A percentile compares a stretch with the other conserved stretches of the same genome.
These are phyloP conservation scores for Yamadazyma songkhlaensis DNA, from an alignment of 1,139 yeast genomes.

Conservation along the genomic window DNA sequence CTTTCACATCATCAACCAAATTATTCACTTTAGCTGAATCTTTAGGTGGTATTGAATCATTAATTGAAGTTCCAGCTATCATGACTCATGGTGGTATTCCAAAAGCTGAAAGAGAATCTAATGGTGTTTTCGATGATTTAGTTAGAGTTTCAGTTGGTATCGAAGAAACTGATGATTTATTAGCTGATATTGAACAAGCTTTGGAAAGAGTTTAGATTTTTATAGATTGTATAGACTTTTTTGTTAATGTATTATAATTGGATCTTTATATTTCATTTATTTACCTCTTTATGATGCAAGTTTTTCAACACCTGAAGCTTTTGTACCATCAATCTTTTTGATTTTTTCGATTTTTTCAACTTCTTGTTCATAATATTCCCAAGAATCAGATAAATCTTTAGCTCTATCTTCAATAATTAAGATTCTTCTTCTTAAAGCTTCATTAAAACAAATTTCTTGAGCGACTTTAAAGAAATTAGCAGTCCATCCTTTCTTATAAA, in stretches of 20 bases:
- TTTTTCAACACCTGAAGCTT: conserved; percentile 4
- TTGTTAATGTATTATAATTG: background rate
- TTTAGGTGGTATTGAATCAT: conserved; percentile 85
- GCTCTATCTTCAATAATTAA: conserved; percentile 59
- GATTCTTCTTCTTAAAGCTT: conserved; percentile 81
- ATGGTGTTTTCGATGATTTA: conserved; percentile 81
- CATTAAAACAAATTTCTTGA: conserved; percentile 88
- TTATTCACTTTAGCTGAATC: conserved; percentile 87
- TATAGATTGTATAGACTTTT: background rate
- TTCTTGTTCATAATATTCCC: conserved; percentile 35
- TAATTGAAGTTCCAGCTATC: conserved; percentile 84
- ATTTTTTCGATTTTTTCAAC: conserved; percentile 20
- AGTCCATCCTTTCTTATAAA: conserved; percentile 76
- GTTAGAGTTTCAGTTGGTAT: conserved; percentile 85
- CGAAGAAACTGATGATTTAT: conserved; percentile 77
- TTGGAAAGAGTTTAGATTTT: conserved; percentile 33
- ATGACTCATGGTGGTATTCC: conserved; percentile 96
- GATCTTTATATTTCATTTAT: background rate
- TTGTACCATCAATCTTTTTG: background rate
- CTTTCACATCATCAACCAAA: conserved; percentile 71
- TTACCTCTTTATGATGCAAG: background rate
- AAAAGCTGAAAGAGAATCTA: conserved; percentile 70
- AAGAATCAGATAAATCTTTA: conserved; percentile 44
- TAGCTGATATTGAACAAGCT: conserved; percentile 73
- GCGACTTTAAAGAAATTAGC: conserved; percentile 73